Evolutionary conservation across 2,329 filamentous ascomycete genomes (phyloP).

Genomic region (Gaeumannomyces sp.): DNA sequence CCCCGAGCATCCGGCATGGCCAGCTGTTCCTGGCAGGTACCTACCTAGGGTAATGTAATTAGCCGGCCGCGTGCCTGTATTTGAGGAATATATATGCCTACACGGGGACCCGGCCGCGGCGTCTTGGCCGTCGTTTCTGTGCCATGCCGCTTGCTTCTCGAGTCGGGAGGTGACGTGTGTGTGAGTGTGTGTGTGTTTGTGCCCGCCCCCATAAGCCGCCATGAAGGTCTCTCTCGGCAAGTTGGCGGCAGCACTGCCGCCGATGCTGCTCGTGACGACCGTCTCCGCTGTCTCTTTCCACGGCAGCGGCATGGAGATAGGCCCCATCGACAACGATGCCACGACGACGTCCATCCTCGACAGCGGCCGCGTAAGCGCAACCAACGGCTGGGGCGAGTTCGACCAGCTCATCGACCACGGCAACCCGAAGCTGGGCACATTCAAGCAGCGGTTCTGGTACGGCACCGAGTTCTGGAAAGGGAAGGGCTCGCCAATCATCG

Average conservation of each 20-base stretch:
- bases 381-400: slow-evolving; percentile 22
- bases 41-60: no score
- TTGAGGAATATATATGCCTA: neutral
- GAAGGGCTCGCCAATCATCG: slow-evolving; percentile 32
- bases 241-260: neutral
- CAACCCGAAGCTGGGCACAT: slow-evolving; percentile 34
- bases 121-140: neutral
- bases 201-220: neutral
- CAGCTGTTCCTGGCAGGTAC: neutral
- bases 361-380: neutral
- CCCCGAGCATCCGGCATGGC: neutral
- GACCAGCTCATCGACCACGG: slow-evolving; percentile 36
- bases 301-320: slow-evolving; percentile 4
- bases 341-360: neutral
- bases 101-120: neutral
- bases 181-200: neutral
- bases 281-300: slow-evolving; percentile 6
- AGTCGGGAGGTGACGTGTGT: neutral
- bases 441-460: slow-evolving; percentile 36
- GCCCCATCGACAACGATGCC: slow-evolving; percentile 3
- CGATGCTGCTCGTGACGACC: slow-evolving; percentile 5
- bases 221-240: slow-evolving; percentile 1
- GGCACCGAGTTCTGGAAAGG: slow-evolving; percentile 33
- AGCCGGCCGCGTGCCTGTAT: no score
- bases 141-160: neutral